Evolutionary conservation across 345 rosid genomes (phyloP), one percentile per base, ranked within the genome.

Genomic region (Viola odorata): DNA sequence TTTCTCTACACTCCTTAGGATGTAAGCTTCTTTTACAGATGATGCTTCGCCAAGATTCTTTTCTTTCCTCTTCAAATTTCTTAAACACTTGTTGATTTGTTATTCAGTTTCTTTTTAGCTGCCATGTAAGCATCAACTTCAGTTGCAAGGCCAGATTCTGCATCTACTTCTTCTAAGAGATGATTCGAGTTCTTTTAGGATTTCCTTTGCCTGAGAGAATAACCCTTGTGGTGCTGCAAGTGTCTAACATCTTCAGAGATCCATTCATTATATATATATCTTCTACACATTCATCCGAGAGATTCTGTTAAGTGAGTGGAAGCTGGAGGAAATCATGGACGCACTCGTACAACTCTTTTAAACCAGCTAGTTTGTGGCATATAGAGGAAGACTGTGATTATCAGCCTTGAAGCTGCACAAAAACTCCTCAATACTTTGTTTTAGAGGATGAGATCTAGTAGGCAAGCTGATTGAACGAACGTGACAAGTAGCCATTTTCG

Each of bases 381-480:
- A 45, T 12, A 5, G 73, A 12, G 12, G 68, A 55, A 41, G 32
- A 23, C 32, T 68, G 71, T 12, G 73, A 73, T 39, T n/a, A n/a
- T n/a, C n/a, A n/a, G 66, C 55, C 53, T 65, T 69, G 44, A 73
- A 54, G 53, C 73, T 57, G 4, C 40, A 14, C 45, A 71, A 61
- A 8, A 62, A 71, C 38, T 51, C 72, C 57, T 62, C 68, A 10
- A 74, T 64, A 4, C 9, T 45, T 1, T 12, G 15, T 13, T 12
- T 55, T 15, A 71, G 64, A 41, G 77, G 79, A 41, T 75, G 79
- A 9, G 71, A 32, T 49, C 45, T 62, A 6, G 72, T 62, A 8
- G 82, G 79, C 41, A 74, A 59, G 41, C 79, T 74, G 55, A 36
- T 64, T 3, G 77, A 74, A 8, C 76, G 76, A 50, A 23, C 52